These are phyloP conservation scores for Chlorociboria aeruginascens DNA, from an alignment of 495 filamentous ascomycete genomes.

Conservation along the genomic window DNA sequence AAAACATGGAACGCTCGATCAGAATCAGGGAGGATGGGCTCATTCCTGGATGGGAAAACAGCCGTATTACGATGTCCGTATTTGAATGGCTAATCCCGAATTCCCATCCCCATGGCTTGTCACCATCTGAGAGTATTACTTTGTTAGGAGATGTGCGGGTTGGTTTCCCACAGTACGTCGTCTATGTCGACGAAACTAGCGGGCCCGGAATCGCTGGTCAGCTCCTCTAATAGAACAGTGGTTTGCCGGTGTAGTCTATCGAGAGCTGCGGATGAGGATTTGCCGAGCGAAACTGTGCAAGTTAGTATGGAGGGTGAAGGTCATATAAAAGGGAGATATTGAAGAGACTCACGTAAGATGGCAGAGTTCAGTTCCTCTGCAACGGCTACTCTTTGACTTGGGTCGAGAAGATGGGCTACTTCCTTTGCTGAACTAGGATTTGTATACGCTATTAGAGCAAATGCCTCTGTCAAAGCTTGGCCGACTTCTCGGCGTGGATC, in stretches of 20 bases:
- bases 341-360: constrained; percentile 60
- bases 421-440: constrained; percentile 66
- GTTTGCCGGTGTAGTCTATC: constrained; percentile 85
- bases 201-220: constrained; percentile 70
- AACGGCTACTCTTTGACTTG: constrained; percentile 52
- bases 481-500: constrained; percentile 56
- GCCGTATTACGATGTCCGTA: too few relatives aligned
- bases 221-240: constrained; percentile 67
- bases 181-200: constrained; percentile 83
- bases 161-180: constrained; percentile 21
- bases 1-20: too few relatives aligned
- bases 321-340: neutral
- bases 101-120: too few relatives aligned
- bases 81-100: too few relatives aligned
- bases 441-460: constrained; percentile 76
- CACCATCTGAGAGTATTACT: too few relatives aligned
- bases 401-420: constrained; percentile 69
- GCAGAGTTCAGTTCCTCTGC: constrained; percentile 93
- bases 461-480: constrained; percentile 73
- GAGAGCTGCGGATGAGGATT: constrained; percentile 75
- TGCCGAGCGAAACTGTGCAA: constrained; percentile 67
- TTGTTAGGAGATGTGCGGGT: too few relatives aligned
- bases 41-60: too few relatives aligned
- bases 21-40: too few relatives aligned
- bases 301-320: constrained; percentile 13